Percentiles rank a stretch among this genome's conserved stretches.
Conservation (phyloP, 768 basidiomycete species). For the Xanthoconium stramineum region DNA sequence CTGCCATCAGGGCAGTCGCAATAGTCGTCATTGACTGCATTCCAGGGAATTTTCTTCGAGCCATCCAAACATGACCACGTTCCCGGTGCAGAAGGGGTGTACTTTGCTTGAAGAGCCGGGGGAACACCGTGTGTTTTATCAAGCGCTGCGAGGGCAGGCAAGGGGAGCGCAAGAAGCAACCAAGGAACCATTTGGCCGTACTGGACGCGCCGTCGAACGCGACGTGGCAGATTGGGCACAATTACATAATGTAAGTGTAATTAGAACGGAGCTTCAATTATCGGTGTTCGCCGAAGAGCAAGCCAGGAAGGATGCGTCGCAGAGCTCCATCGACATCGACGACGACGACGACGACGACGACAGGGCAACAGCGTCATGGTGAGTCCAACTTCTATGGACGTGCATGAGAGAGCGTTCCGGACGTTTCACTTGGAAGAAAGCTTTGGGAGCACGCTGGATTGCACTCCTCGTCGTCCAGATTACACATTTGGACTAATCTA, state of each 20-base stretch:
- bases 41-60: constrained; percentile 72
- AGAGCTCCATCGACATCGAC: constrained; percentile 24
- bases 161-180: constrained; percentile 40
- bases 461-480: constrained; percentile 17
- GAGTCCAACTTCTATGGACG: constrained; percentile 12
- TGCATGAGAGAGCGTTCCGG: background rate
- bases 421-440: background rate
- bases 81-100: constrained; percentile 47
- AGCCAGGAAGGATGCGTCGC: background rate
- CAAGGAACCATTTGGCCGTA: constrained; percentile 44
- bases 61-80: constrained; percentile 82
- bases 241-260: constrained; percentile 19
- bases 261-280: constrained; percentile 22
- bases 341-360: constrained; percentile 20
- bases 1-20: constrained; percentile 95
- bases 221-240: background rate
- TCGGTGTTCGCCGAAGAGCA: constrained; percentile 20
- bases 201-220: background rate
- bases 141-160: constrained; percentile 39
- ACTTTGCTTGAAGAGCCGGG: constrained; percentile 54
- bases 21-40: constrained; percentile 88
- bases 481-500: constrained; percentile 8
- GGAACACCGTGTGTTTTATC: constrained; percentile 57
- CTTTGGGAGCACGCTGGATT: constrained; percentile 22
- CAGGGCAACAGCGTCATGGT: constrained; percentile 29